Percentiles rank a stretch among this genome's conserved stretches.
Conservation (phyloP, 352 stramenopile genomes). For the Pythium vanterpoolii region DNA sequence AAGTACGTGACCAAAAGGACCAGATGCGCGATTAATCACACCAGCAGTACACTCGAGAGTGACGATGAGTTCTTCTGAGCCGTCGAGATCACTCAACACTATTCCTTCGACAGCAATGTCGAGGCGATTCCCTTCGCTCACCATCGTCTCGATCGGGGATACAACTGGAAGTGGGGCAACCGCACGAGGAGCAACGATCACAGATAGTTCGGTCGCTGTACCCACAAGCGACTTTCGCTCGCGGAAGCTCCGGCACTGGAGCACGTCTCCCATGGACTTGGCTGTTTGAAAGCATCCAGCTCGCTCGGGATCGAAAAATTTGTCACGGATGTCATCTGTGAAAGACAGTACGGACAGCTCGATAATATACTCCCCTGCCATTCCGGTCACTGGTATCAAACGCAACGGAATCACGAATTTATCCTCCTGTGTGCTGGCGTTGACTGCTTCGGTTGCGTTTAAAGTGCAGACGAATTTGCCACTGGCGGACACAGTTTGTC, state of each 20-base stretch:
- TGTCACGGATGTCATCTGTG: slow-evolving; percentile 12
- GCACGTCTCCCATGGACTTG: slow-evolving; percentile 2
- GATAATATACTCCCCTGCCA: slow-evolving; percentile 7
- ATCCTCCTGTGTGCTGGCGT: neutral
- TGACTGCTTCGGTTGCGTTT: neutral
- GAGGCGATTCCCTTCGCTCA: slow-evolving; percentile 7
- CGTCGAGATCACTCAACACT: slow-evolving; percentile 11
- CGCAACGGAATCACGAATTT: neutral
- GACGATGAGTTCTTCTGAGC: slow-evolving; percentile 14
- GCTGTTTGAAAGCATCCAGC: slow-evolving; percentile 2
- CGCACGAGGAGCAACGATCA: slow-evolving; percentile 10
- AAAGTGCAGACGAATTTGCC: slow-evolving; percentile 3
- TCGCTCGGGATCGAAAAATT: slow-evolving; percentile 1
- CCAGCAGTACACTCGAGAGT: neutral
- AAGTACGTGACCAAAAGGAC: neutral
- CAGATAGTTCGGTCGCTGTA: neutral
- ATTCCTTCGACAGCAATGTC: neutral
- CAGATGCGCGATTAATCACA: neutral
- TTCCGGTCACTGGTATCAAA: slow-evolving; percentile 1
- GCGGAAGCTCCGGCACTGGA: slow-evolving; percentile 18
- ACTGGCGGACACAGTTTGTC: neutral
- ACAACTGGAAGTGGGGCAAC: slow-evolving; percentile 5
- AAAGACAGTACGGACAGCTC: slow-evolving; percentile 5
- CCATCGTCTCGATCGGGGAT: neutral
- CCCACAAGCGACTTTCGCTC: slow-evolving; percentile 23